Percentiles rank a stretch among this genome's conserved stretches.
These are phyloP conservation scores for Suhomyces taliae DNA, from an alignment of 1,139 yeast genomes.

Conservation along the genomic window DNA sequence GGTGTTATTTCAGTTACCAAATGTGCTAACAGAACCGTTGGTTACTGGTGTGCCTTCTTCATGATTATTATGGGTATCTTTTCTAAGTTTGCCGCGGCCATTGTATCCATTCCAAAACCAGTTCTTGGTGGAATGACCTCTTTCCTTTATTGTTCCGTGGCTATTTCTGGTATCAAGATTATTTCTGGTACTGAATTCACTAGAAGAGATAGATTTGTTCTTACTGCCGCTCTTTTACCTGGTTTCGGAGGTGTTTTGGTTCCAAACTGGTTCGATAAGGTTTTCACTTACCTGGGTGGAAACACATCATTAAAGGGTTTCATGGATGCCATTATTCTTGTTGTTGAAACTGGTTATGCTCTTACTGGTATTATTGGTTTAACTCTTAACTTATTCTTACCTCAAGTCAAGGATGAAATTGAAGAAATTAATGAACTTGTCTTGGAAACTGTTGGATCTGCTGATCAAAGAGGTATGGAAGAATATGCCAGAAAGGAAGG, in stretches of 20 bases:
- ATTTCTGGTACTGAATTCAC: conserved; percentile 75
- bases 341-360: conserved; percentile 88
- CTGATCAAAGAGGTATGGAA: conserved; percentile 42
- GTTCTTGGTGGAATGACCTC: conserved; percentile 94
- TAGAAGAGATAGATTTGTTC: conserved; percentile 82
- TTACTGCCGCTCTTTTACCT: conserved; percentile 71
- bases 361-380: conserved; percentile 78
- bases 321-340: conserved; percentile 74
- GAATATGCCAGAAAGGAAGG: conserved; percentile 39
- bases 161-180: conserved; percentile 84
- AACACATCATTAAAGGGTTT: conserved; percentile 69
- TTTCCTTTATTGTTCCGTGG: conserved; percentile 83
- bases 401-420: conserved; percentile 67
- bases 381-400: conserved; percentile 66
- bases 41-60: conserved; percentile 87
- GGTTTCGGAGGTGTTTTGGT: conserved; percentile 81
- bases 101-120: conserved; percentile 79
- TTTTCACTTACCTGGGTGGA: conserved; percentile 73
- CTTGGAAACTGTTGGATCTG: conserved; percentile 48
- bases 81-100: conserved; percentile 86
- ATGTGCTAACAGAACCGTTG: conserved; percentile 83
- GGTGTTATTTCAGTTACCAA: conserved; percentile 90
- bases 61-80: conserved; percentile 82
- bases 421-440: conserved; percentile 52
- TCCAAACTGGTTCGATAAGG: conserved; percentile 69